Evolutionary conservation across 2,329 filamentous ascomycete genomes (phyloP).

Genomic region (Penicillium olsonii): DNA sequence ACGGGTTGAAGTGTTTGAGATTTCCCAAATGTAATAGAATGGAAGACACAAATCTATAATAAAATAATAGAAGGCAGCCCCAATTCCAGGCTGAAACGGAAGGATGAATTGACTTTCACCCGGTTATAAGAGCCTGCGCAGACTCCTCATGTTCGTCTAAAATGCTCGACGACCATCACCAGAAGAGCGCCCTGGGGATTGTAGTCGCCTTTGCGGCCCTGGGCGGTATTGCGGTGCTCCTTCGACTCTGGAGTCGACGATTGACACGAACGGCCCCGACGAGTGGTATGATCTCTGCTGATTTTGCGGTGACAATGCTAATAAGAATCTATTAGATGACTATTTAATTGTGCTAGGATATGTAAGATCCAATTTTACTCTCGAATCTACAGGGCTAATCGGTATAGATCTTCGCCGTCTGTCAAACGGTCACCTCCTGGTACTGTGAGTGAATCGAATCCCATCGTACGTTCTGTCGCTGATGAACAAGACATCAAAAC

Average conservation of each 20-base stretch:
- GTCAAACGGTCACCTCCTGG: conserved; percentile 26
- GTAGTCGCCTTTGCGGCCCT: conserved; percentile 27
- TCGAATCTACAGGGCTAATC: neutral
- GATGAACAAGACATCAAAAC: conserved; percentile 23
- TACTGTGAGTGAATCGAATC: conserved; percentile 21
- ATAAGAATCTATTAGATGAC: conserved; percentile 19
- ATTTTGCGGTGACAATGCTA: neutral
- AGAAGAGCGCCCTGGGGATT: conserved; percentile 26
- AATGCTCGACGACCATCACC: conserved; percentile 26
- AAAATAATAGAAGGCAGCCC: no score
- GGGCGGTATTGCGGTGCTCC: conserved; percentile 23
- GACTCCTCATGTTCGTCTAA: no score
- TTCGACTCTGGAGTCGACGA: conserved; percentile 29
- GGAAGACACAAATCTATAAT: no score
- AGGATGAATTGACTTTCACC: neutral
- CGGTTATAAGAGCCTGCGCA: conserved; percentile 1
- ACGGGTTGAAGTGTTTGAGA: no score
- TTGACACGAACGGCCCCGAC: conserved; percentile 23
- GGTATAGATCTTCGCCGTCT: conserved; percentile 21
- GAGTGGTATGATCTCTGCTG: conserved; percentile 21
- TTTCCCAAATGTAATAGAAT: no score
- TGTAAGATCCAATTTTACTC: conserved; percentile 15
- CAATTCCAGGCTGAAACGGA: neutral
- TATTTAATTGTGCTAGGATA: conserved; percentile 25
- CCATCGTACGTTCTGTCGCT: no score